These are phyloP conservation scores for Nyssa sinensis DNA, from an alignment of 148 eudicot species.

Conservation along the genomic window DNA sequence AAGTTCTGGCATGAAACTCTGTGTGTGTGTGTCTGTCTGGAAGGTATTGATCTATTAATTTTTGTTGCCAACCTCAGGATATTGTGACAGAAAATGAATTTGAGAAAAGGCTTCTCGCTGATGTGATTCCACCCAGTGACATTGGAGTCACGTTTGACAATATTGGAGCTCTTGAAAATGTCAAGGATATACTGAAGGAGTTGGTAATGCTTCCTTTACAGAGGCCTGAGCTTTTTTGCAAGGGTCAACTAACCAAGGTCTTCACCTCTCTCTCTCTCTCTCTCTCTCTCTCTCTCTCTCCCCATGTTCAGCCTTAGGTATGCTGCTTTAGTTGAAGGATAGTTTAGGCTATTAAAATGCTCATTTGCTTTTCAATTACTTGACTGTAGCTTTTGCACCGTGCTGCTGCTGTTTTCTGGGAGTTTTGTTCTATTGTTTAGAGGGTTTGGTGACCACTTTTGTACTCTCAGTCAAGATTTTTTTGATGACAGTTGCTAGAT, in stretches of 20 bases:
- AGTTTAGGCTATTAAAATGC: too few species aligned
- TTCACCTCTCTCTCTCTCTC: not conserved
- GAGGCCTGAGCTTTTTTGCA: conserved; percentile 95
- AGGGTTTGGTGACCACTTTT: too few species aligned
- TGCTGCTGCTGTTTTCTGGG: too few species aligned
- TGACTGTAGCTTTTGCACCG: too few species aligned
- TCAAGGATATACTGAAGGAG: conserved; percentile 93
- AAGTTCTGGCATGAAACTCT: not conserved
- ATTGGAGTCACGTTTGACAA: conserved; percentile 85
- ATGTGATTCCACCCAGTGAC: conserved; percentile 78
- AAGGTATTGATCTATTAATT: not conserved
- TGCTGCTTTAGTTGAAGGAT: too few species aligned
- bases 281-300: too few species aligned
- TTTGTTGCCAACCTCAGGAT: conserved; percentile 52
- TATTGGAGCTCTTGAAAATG: conserved; percentile 85
- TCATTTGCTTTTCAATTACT: too few species aligned
- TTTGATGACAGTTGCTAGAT: too few species aligned
- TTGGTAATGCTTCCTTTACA: conserved; percentile 98
- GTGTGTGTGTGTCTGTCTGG: too few species aligned
- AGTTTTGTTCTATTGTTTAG: too few species aligned
- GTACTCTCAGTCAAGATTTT: too few species aligned
- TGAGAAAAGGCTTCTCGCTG: conserved; percentile 79
- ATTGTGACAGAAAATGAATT: conserved; percentile 94
- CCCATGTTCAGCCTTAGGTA: conserved; percentile 11
- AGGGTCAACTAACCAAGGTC: conserved; percentile 96